Evolutionary conservation across 2,329 filamentous ascomycete genomes (phyloP).

Genomic region (Aspergillus sp.): DNA sequence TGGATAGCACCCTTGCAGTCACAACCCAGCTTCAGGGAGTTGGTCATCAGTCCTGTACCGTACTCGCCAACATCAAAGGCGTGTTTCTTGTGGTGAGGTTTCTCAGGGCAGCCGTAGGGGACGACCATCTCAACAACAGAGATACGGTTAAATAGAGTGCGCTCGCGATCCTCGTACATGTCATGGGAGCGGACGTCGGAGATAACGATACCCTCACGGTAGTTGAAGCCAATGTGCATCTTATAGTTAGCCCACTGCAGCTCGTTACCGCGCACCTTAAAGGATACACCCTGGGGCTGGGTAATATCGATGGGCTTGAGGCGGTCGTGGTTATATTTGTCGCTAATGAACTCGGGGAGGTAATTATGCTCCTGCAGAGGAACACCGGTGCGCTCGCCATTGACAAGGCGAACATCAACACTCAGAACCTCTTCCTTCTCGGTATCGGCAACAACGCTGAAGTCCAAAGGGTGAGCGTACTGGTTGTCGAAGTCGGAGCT

Average conservation of each 20-base stretch:
- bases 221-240: constrained; percentile 92
- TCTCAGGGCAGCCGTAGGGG: constrained; percentile 47
- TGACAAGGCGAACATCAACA: constrained; percentile 76
- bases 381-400: too few species aligned
- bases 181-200: constrained; percentile 91
- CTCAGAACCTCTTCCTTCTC: constrained; percentile 75
- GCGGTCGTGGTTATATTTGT: constrained; percentile 69
- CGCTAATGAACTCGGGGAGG: constrained; percentile 69
- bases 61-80: constrained; percentile 51
- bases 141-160: constrained; percentile 83
- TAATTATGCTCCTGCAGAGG: constrained; percentile 63
- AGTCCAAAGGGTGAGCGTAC: constrained; percentile 89
- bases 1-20: constrained; percentile 65
- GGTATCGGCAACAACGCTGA: constrained; percentile 86
- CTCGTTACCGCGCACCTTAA: constrained; percentile 70
- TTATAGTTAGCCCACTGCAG: constrained; percentile 83
- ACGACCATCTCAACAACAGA: constrained; percentile 83
- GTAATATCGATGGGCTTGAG: constrained; percentile 86
- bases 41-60: constrained; percentile 50
- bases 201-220: constrained; percentile 85
- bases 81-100: constrained; percentile 50
- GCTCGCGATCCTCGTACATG: constrained; percentile 61
- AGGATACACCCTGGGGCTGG: constrained; percentile 85
- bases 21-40: constrained; percentile 47
- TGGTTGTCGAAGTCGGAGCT: constrained; percentile 77